phyloP scores from a whole-genome alignment of 139 green algal genomes.

The Coelastrella sp. region DNA sequence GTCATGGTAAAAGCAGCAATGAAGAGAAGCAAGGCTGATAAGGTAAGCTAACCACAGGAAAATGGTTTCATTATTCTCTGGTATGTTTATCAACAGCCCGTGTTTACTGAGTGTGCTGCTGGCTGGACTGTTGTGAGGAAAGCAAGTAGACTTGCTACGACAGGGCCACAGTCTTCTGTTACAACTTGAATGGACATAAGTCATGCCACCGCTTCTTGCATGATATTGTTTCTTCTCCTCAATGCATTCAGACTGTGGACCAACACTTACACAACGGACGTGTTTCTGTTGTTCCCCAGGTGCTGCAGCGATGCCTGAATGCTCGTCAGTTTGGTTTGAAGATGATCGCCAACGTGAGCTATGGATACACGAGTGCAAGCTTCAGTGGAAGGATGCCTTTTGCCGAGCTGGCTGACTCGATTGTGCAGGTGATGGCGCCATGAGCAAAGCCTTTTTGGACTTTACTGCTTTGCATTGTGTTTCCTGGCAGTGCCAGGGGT shows the following conservation, averaged over 20 bases:
- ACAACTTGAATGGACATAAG: no score
- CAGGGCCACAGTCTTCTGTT: no score
- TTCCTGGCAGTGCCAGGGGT: no score
- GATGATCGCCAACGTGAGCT: slow-evolving; percentile 98
- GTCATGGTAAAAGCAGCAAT: slow-evolving; percentile 97
- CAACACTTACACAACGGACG: background rate
- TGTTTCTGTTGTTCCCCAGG: slow-evolving; percentile 35
- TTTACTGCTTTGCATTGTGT: no score
- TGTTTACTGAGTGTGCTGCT: no score
- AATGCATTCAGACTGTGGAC: no score
- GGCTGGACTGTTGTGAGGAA: no score
- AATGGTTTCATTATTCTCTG: slow-evolving; percentile 26
- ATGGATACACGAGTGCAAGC: slow-evolving; percentile 75
- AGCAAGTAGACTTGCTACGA: no score
- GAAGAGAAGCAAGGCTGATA: slow-evolving; percentile 77
- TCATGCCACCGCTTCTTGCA: no score
- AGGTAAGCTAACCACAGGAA: slow-evolving; percentile 38
- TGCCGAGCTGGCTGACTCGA: slow-evolving; percentile 97
- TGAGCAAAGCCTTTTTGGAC: no score
- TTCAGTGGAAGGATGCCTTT: slow-evolving; percentile 96
- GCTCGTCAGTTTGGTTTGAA: slow-evolving; percentile 97
- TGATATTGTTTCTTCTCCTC: no score
- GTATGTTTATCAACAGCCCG: no score
- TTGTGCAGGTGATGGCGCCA: slow-evolving; percentile 78
- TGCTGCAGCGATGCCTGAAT: slow-evolving; percentile 93